Base-by-base conservation (phyloP, 1,284 basidiomycete genomes). In the Melampsora larici-populina region DNA sequence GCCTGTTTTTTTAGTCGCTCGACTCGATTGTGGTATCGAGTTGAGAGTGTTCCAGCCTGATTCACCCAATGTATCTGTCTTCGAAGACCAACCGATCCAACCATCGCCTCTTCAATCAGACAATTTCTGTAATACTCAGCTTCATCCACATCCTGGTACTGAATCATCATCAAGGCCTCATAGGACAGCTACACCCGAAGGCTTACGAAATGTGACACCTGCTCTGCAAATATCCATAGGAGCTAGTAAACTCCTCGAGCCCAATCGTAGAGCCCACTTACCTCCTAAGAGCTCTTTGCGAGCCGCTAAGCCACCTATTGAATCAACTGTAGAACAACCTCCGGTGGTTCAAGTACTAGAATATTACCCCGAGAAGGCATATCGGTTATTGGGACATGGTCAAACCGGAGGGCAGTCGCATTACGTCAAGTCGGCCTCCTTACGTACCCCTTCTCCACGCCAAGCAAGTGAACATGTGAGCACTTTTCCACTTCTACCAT, bases 231-330 rank as follows among this genome's bases (percentile, higher is more conserved):
- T 58, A 4, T n/a, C 55, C 21, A 24, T 58, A 7, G 40, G 40
- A 43, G 40, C 40, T 43, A 58, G 55, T 58, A 58, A 58, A 29
- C 40, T 43, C 40, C 40, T 43, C 40, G 40, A 43, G 11, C 40
- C 40, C 13, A n/a, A n/a, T 58, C n/a, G 55, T n/a, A n/a, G 55
- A 58, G 55, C 18, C 26, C 6, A 29, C 7, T 29, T 58, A 29
- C 55, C 55, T 58, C 55, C 55, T n/a, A 58, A 58, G 55, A 58
- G 55, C 26, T 58, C 55, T n/a, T 29, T 58, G 26, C 55, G 55
- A 29, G 21, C 55, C 13, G 7, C 55, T 18, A 58, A 58, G n/a
- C 55, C 21, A 58, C 55, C 55, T 58, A 8, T n/a, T n/a, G 21
- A 29, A n/a, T 18, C 55, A 58, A 43, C 40, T 43, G 7, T 43